phyloP scores from a whole-genome alignment of 345 rosid species.

The Syzygium oleosum region DNA sequence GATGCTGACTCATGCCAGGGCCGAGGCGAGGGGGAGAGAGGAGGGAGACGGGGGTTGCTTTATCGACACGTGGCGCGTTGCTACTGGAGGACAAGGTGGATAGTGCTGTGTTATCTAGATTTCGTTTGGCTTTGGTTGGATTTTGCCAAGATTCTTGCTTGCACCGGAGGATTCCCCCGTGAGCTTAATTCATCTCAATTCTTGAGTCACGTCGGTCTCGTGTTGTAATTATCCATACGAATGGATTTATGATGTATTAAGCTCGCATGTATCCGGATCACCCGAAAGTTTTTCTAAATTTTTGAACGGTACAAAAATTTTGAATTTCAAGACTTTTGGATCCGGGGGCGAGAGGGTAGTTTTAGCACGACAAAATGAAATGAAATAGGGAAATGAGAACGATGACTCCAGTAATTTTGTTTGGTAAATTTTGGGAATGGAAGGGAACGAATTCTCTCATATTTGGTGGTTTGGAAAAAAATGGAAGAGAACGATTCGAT shows the following conservation, averaged over 20 bases:
- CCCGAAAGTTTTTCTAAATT: neutral
- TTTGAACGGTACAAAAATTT: neutral
- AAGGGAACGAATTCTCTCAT: neutral
- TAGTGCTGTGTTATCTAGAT: conserved; percentile 51
- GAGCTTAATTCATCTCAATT: neutral
- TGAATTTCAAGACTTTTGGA: neutral
- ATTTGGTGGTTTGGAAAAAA: neutral
- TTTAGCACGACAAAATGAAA: neutral
- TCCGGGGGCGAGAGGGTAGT: neutral
- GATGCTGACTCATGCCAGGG: neutral
- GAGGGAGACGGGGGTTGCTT: neutral
- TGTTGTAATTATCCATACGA: neutral
- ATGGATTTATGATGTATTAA: neutral
- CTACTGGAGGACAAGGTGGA: conserved; percentile 28
- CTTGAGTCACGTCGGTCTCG: neutral
- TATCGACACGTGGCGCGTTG: conserved; percentile 24
- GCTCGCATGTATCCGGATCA: neutral
- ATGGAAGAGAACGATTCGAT: too few species aligned
- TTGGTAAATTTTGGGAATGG: neutral
- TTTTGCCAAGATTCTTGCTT: neutral
- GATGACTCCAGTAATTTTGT: neutral
- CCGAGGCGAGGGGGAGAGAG: neutral
- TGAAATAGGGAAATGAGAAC: neutral
- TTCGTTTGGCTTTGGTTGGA: conserved; percentile 18
- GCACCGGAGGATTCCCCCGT: neutral